These are phyloP conservation scores for Fomitiporia mediterranea DNA, from an alignment of 1,284 basidiomycete genomes.

Conservation along the genomic window DNA sequence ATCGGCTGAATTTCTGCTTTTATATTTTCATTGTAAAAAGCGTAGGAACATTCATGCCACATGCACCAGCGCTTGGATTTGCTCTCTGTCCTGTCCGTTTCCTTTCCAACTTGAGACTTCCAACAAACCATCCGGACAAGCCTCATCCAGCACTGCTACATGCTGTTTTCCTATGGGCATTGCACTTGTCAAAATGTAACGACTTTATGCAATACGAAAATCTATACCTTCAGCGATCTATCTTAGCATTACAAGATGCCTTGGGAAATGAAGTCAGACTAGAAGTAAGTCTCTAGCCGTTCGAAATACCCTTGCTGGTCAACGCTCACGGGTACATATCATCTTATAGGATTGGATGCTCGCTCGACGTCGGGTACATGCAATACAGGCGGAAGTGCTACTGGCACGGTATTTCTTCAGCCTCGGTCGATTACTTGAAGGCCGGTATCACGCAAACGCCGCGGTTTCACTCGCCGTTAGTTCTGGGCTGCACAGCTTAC, in stretches of 20 bases:
- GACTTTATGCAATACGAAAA: slow-evolving; percentile 31
- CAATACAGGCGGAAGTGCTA: slow-evolving; percentile 53
- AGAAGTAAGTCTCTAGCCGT: slow-evolving; percentile 29
- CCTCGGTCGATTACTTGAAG: slow-evolving; percentile 38
- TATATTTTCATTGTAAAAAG: slow-evolving; percentile 17
- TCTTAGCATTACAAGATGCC: slow-evolving; percentile 33
- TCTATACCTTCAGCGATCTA: slow-evolving; percentile 39
- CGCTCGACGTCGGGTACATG: slow-evolving; percentile 34
- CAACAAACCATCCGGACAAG: slow-evolving; percentile 35
- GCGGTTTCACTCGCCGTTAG: slow-evolving; percentile 36
- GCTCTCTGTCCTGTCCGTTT: slow-evolving; percentile 33
- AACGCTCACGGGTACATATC: background rate
- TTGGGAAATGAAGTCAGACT: slow-evolving; percentile 34
- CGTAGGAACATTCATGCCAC: slow-evolving; percentile 22
- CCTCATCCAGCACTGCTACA: slow-evolving; percentile 46
- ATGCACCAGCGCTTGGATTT: slow-evolving; percentile 29
- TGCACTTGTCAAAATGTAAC: slow-evolving; percentile 32
- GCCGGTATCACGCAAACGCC: slow-evolving; percentile 38
- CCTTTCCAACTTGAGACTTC: slow-evolving; percentile 21
- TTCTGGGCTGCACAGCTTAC: slow-evolving; percentile 34
- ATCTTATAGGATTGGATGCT: background rate
- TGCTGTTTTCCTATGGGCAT: slow-evolving; percentile 47
- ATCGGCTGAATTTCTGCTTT: background rate
- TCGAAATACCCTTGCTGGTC: background rate
- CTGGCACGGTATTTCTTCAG: slow-evolving; percentile 50